Base-by-base conservation (phyloP, 208 protist genomes). In the Acanthamoeba royreba region DNA sequence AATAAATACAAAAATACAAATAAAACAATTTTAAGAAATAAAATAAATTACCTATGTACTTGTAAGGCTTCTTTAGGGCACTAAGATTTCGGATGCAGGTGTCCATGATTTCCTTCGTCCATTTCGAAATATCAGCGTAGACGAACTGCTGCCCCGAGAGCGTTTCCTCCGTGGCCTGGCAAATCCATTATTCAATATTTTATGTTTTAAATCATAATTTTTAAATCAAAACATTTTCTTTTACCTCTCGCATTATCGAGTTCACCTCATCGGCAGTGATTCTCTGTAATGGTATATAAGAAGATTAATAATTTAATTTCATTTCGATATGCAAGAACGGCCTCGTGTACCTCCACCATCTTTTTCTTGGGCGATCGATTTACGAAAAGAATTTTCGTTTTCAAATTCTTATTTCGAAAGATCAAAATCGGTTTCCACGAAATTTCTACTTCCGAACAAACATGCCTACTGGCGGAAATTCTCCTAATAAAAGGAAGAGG, bases 31-130 rank as follows among this genome's bases (percentile, higher is more conserved):
- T 17, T 19, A 49, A 13, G 38, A 90, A 17, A 52, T 33, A 4
- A n/a, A 55, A 97, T 94, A 94, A n/a, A n/a, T n/a, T 28, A 98
- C 94, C 90, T 97, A 98, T 45, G 69, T 28, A 94, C 93, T 98
- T 98, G 94, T 95, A 98, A 33, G 97, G 96, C 92, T 97, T 97
- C 43, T 95, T 95, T 43, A 97, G 77, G 9, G 88, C 92, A n/a
- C 93, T 94, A 13, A 98, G 92, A 19, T 95, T 74, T 47, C 97
- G 96, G n/a, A 98, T 45, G 79, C 89, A 94, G 15, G 66, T n/a
- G 61, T 98, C 97, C n/a, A 98, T 94, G 0, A 98, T 58, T n/a
- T 94, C 93, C 33, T 72, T 86, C 33, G 96, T 97, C 97, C 97
- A 98, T 72, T 97, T 93, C 15, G 89, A 66, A 31, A 97, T 95